phyloP scores from a whole-genome alignment of 2,329 filamentous ascomycete genomes.

The Proliferodiscus dingleyae region DNA sequence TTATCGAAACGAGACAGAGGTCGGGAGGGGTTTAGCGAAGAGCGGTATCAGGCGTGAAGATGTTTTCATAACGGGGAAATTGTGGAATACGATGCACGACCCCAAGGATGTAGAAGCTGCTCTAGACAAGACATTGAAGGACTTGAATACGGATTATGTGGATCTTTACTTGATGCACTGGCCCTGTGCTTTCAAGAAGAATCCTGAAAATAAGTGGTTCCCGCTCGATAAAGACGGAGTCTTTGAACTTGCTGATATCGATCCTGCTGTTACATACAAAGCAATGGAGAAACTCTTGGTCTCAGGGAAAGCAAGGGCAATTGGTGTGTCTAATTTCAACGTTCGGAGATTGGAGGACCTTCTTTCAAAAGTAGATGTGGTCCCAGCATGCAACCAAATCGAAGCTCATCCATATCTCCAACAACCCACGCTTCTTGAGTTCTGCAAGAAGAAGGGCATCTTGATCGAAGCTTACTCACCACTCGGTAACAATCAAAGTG shows the following conservation, averaged over 20 bases:
- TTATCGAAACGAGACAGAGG: conserved; percentile 33
- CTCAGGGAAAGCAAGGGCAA: conserved; percentile 37
- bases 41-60: conserved; percentile 35
- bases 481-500: conserved; percentile 34
- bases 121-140: conserved; percentile 29
- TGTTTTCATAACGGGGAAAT: conserved; percentile 48
- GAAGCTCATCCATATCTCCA: conserved; percentile 67
- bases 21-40: conserved; percentile 35
- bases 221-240: conserved; percentile 11
- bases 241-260: conserved; percentile 9
- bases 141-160: conserved; percentile 33
- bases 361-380: conserved; percentile 37
- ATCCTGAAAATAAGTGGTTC: conserved; percentile 8
- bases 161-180: conserved; percentile 36
- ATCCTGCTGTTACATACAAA: conserved; percentile 25
- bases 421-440: conserved; percentile 44
- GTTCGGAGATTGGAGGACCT: conserved; percentile 37
- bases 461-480: conserved; percentile 44
- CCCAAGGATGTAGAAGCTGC: conserved; percentile 26
- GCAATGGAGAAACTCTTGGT: conserved; percentile 37
- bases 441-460: conserved; percentile 43
- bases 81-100: conserved; percentile 47
- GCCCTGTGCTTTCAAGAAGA: conserved; percentile 13
- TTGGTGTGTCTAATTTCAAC: conserved; percentile 49
- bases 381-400: conserved; percentile 45